Evolutionary conservation across 345 rosid genomes (phyloP), one percentile per base, ranked within the genome.

Genomic region (Geranium rotundifolium): DNA sequence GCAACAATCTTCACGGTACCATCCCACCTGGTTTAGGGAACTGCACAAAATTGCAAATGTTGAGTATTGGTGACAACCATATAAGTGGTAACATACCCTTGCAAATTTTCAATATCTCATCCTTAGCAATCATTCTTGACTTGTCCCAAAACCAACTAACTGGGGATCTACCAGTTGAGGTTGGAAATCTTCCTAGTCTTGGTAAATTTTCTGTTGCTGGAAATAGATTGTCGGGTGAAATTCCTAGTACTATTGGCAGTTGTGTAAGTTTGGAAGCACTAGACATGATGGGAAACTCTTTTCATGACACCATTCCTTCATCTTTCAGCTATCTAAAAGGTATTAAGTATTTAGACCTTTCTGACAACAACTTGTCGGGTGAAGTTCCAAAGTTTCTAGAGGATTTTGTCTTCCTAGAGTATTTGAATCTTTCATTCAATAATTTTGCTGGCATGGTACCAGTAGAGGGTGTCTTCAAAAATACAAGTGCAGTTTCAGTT

Each of bases 391-490:
- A 55, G 20, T 67, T 54, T 27, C 16, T 78, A 0, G 49, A 57
- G 17, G 17, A 23, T 8, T 34, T 73, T 29, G 19, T 0, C 0
- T 52, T 65, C 10, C 63, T 75, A 4, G 1, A 50, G 0, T 37
- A n/a, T 7, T 68, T 73, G 63, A 71, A 79, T 63, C 62, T 75
- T 13, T 80, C 88, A 54, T 69, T 64, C 41, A 84, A 83, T 19
- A 49, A 73, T 37, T 67, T 84, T 0, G 79, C 79, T 19, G 84
- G 86, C 10, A 75, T 67, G 61, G 52, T 79, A 17, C 84, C 81
- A 16, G 3, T 1, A 7, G 23, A 57, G 55, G 82, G 89, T 7
- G 58, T 74, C 3, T 81, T 81, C 64, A 39, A n/a, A 54, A 77
- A 79, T 62, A 58, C 39, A 2, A 81, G 78, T 56, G 67, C 59